A percentile compares a stretch with the other conserved stretches of the same genome.
These are phyloP conservation scores for Aspergillus sp. DNA, from an alignment of 2,329 filamentous ascomycete genomes.

Conservation along the genomic window DNA sequence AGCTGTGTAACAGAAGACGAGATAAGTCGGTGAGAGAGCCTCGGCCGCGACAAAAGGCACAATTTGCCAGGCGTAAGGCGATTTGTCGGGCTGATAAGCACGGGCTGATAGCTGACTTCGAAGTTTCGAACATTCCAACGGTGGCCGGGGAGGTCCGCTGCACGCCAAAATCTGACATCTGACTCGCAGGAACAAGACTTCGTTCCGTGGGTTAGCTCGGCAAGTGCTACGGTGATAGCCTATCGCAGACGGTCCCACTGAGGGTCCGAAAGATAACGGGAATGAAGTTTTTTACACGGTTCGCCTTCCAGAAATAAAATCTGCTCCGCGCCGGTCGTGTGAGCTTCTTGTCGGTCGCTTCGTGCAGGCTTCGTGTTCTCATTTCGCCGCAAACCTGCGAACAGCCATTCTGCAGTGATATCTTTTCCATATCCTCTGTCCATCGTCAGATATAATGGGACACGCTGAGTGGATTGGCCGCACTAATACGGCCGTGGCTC, in stretches of 20 bases:
- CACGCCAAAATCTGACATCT: neutral
- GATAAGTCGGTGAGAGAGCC: neutral
- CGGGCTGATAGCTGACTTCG: neutral
- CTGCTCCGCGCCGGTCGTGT: slow-evolving; percentile 2
- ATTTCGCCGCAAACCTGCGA: neutral
- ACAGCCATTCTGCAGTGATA: neutral
- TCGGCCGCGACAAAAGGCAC: neutral
- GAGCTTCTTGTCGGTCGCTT: neutral
- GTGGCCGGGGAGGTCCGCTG: slow-evolving; percentile 15
- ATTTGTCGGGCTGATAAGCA: slow-evolving; percentile 6
- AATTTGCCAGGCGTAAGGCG: slow-evolving; percentile 4
- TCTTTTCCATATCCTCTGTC: neutral
- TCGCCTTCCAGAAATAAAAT: slow-evolving; percentile 11
- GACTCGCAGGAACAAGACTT: slow-evolving; percentile 6
- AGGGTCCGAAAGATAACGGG: slow-evolving; percentile 12
- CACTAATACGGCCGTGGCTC: slow-evolving; percentile 53
- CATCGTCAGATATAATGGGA: slow-evolving; percentile 14
- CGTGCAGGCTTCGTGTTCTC: neutral
- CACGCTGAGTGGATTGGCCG: slow-evolving; percentile 22
- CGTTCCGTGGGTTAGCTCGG: slow-evolving; percentile 3
- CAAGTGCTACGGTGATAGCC: neutral
- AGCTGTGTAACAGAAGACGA: neutral
- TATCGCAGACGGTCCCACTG: slow-evolving; percentile 13
- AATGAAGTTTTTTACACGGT: slow-evolving; percentile 8
- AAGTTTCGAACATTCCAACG: too few species aligned